phyloP scores from a whole-genome alignment of 176 grass and related monocot species.

The Cocos nucifera region DNA sequence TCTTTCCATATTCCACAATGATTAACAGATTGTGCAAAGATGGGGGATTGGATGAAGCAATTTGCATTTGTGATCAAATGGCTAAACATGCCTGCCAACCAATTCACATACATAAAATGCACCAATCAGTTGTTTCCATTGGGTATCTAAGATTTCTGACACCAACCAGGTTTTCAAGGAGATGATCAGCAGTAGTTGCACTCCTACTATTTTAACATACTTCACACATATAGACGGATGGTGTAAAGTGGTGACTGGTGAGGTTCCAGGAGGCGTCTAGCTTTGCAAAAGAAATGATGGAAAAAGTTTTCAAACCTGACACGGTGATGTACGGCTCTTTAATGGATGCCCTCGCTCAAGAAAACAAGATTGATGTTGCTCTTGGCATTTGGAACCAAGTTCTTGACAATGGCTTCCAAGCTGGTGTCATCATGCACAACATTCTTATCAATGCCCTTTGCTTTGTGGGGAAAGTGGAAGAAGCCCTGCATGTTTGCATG shows the following conservation, averaged over 20 bases:
- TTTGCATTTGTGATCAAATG: slow-evolving; percentile 56
- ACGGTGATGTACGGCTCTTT: slow-evolving; percentile 52
- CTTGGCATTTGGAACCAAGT: slow-evolving; percentile 61
- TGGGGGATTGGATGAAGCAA: slow-evolving; percentile 48
- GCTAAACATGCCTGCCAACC: slow-evolving; percentile 35
- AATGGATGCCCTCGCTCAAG: slow-evolving; percentile 60
- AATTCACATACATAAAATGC: slow-evolving; percentile 69
- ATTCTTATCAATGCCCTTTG: slow-evolving; percentile 87
- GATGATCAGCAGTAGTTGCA: slow-evolving; percentile 41
- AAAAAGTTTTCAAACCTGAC: slow-evolving; percentile 61
- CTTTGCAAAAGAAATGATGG: slow-evolving; percentile 68
- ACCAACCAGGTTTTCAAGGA: slow-evolving; percentile 43
- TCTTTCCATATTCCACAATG: slow-evolving; percentile 62
- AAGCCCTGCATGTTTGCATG: slow-evolving; percentile 42
- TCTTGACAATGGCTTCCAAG: slow-evolving; percentile 35
- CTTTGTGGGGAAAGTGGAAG: slow-evolving; percentile 49
- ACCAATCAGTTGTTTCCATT: slow-evolving; percentile 62
- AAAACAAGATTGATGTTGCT: slow-evolving; percentile 62
- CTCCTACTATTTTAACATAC: slow-evolving; percentile 74
- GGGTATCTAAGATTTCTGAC: slow-evolving; percentile 29
- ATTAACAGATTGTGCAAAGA: slow-evolving; percentile 67
- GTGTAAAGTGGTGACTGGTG: slow-evolving; percentile 68
- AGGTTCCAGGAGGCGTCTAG: slow-evolving; percentile 67
- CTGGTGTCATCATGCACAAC: slow-evolving; percentile 67
- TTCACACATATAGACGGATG: slow-evolving; percentile 73